Evolutionary conservation across 352 stramenopile species (phyloP).

Genomic region (Thalassiosira livingstoniorum): DNA sequence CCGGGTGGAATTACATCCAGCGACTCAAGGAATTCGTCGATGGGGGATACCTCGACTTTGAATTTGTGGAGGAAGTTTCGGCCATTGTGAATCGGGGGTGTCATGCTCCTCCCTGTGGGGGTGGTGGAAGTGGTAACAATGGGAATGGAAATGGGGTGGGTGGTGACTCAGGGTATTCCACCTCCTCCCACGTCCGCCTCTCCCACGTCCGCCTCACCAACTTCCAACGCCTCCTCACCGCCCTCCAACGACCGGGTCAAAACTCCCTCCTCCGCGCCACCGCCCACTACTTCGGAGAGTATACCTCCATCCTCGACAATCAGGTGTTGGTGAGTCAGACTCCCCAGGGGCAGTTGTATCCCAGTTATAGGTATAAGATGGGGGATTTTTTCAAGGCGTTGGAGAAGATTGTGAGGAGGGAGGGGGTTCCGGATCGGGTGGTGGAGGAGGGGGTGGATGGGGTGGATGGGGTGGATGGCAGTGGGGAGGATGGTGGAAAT

Average conservation of each 20-base stretch:
- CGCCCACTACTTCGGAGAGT: slow-evolving; percentile 53
- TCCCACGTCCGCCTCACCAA: slow-evolving; percentile 41
- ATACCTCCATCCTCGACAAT: slow-evolving; percentile 36
- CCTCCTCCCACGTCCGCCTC: too few species aligned
- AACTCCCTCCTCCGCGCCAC: slow-evolving; percentile 48
- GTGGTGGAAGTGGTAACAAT: slow-evolving; percentile 1
- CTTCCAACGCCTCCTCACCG: slow-evolving; percentile 49
- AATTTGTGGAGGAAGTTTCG: slow-evolving; percentile 49
- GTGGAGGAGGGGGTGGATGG: too few species aligned
- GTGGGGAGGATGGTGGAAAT: slow-evolving; percentile 44
- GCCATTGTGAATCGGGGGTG: slow-evolving; percentile 57
- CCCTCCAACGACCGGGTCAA: slow-evolving; percentile 45
- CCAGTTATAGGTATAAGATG: slow-evolving; percentile 56
- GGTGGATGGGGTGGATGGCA: slow-evolving; percentile 43
- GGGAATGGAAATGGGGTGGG: slow-evolving; percentile 39
- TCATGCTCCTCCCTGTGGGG: slow-evolving; percentile 55
- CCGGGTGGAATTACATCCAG: slow-evolving; percentile 59
- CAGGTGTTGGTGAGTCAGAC: slow-evolving; percentile 54
- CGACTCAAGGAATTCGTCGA: slow-evolving; percentile 61
- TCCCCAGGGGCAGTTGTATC: slow-evolving; percentile 62
- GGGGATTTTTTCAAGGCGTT: slow-evolving; percentile 56
- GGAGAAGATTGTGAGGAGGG: slow-evolving; percentile 49
- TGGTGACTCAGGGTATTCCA: too few species aligned
- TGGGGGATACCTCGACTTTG: slow-evolving; percentile 49
- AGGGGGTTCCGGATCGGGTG: too few species aligned